Base-by-base conservation (phyloP, 129 eudicot species). In the Arctium lappa region DNA sequence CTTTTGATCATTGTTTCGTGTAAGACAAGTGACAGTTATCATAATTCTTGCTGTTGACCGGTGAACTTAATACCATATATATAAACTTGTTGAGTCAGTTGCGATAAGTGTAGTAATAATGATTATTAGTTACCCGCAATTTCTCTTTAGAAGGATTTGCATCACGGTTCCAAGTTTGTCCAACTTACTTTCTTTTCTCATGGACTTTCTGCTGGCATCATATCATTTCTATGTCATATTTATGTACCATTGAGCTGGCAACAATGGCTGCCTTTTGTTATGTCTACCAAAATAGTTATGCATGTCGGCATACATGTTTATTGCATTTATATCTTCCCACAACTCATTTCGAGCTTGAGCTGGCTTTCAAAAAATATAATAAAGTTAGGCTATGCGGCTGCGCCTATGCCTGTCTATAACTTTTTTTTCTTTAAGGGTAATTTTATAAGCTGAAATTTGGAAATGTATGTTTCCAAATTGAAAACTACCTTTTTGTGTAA, bases 131-230 rank as follows among this genome's bases (percentile, higher is more conserved):
- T 63, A 63, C 12, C 5, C 63, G 73, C 31, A 27, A 36, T 76
- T 22, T 38, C 36, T 12, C 27, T 66, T 66, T 34, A 33, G 39
- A 65, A 22, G 13, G 13, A 27, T 40, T 18, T 79, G 13, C 10
- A 79, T 40, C 73, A 69, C 40, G 82, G 66, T 79, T 79, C 29
- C 44, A 29, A 69, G 42, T n/a, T 6, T 68, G 65, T 68, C 29
- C 6, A 13, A 37, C 31, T 72, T 79, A 79, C 50, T 66, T 79
- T 40, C 30, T 4, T 7, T 56, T 77, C 72, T 77, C 53, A 60
- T 77, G 48, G 80, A 56, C 31, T 60, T 53, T 33, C 32, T 56
- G 36, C 33, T 60, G 33, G 80, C 72, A 56, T 37, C 32, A 13
- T 33, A 60, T 42, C 82, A 10, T 22, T 62, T 63, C 0, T 63